Evolutionary conservation across 768 basidiomycete species (phyloP), one percentile per base, ranked within the genome.

Genomic region (Calvatia gigantea): DNA sequence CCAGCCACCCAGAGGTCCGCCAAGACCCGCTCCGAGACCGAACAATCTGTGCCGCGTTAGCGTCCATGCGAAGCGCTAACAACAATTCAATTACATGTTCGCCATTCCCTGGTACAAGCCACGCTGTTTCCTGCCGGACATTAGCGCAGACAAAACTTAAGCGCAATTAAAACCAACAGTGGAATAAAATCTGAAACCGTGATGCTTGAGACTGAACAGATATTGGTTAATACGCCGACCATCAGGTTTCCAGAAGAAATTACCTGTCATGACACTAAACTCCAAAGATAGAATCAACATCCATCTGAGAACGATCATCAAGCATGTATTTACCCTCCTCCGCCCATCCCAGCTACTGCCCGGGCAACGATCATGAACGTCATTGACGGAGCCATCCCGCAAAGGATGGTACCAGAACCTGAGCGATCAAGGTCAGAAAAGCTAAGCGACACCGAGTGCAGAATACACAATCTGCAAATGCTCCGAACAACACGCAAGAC

Each of bases 81-180:
- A 4, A 39, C n/a, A 42, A 50, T 45, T 23, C 5, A 37, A 83
- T 61, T 75, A 92, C 91, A 94, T 83, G 66, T 94, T 94, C 31
- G 88, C 86, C 76, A 93, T 79, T 54, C 94, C 94, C 69, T 98
- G 96, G 65, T 94, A 96, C 7, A 96, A 70, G 2, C 93, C 95
- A 51, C 95, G 80, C 58, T 91, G 86, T 66, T 88, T 87, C 63
- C 91, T 93, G 64, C 17, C 54, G 53, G 49, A 57, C 55, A 33
- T 45, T 58, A 39, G 41, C 4, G 17, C 25, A 28, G 56, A 19
- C 35, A 54, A 41, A 44, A 61, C 32, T 41, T 28, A 33, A 25
- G 61, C 35, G 55, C 28, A 47, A 27, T 51, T 49, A 46, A 43
- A 45, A 75, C 87, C 75, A 64, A 91, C 87, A 98, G 70, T 12